phyloP scores from a whole-genome alignment of 2,329 filamentous ascomycete species.

The Grosmannia clavigera region DNA sequence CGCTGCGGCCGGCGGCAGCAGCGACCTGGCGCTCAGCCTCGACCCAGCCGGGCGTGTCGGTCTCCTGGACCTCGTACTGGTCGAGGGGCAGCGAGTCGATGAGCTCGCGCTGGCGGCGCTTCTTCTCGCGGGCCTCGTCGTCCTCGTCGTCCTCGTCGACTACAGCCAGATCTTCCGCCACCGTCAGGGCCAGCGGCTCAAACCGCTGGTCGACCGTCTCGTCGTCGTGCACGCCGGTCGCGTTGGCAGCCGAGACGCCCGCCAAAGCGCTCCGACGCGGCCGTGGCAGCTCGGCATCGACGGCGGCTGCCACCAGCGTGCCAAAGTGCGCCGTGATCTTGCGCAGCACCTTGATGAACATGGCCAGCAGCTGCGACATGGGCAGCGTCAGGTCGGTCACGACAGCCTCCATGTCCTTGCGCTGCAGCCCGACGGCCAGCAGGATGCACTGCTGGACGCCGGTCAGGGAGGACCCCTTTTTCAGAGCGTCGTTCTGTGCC shows the following conservation, averaged over 20 bases:
- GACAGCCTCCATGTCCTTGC: constrained; percentile 71
- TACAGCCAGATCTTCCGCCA: constrained; percentile 66
- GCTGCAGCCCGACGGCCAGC: constrained; percentile 81
- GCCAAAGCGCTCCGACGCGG: constrained; percentile 32
- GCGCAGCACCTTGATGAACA: constrained; percentile 93
- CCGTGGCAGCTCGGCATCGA: constrained; percentile 52
- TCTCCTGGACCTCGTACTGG: constrained; percentile 57
- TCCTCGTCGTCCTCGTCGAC: constrained; percentile 50
- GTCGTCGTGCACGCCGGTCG: constrained; percentile 54
- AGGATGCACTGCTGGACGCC: constrained; percentile 81
- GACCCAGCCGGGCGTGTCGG: constrained; percentile 48
- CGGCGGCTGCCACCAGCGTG: constrained; percentile 59
- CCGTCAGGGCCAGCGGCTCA: constrained; percentile 53
- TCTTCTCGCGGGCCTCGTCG: constrained; percentile 52
- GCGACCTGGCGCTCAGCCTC: constrained; percentile 67
- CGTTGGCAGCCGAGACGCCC: constrained; percentile 44
- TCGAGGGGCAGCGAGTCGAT: constrained; percentile 87
- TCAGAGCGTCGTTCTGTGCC: constrained; percentile 7
- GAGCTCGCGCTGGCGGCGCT: constrained; percentile 64
- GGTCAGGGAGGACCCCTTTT: constrained; percentile 31
- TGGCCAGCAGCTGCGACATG: constrained; percentile 72
- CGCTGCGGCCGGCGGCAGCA: constrained; percentile 26
- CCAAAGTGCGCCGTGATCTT: constrained; percentile 76
- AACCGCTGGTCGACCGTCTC: constrained; percentile 55
- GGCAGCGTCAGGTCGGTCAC: constrained; percentile 66